Base-by-base conservation (phyloP, 192 early-diverging fungal species). In the Powellomyces hirtus region DNA sequence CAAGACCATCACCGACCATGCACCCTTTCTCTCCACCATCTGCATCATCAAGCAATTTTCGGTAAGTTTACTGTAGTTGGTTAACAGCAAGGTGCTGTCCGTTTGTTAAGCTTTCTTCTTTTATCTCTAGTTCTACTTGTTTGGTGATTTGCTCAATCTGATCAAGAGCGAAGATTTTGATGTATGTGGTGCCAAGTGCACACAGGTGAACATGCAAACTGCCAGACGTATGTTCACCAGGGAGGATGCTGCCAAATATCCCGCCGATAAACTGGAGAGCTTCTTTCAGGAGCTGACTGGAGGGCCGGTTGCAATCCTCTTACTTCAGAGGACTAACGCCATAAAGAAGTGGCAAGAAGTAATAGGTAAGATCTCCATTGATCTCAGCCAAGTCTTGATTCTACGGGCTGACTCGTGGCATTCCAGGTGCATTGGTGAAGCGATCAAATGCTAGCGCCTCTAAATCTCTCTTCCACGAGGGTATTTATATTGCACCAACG, bases 21-120 rank as follows among this genome's bases (percentile, higher is more conserved):
- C 67, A 20, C 35, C 67, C n/a, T 59, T 60, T 24, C 27, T 68
- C 20, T 31, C 37, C 22, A 68, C 67, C 37, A 34, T 68, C 35
- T 60, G 57, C 30, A 45, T 68, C 27, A 29, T 68, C 24, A 58
- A 64, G 62, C 46, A 45, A 50, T n/a, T 24, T 26, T 8, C 14
- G 62, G 62, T 64, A 64, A 18, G 62, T 61, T 38, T 42, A 33
- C 22, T 53, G 51, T 16, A 8, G 10, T 53, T 27, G 10, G 16
- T 22, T 35, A 33, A 34, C 6, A 42, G 40, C 40, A 42, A 18
- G 40, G 40, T 42, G 10, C 40, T 42, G 10, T 11, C 40, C 10
- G n/a, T n/a, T n/a, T n/a, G n/a, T n/a, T 18, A 42, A 42, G 40
- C 40, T 42, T 42, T 42, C 18, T 42, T 42, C 18, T 42, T 42